phyloP scores from a whole-genome alignment of 345 rosid species.

The Mangifera indica region DNA sequence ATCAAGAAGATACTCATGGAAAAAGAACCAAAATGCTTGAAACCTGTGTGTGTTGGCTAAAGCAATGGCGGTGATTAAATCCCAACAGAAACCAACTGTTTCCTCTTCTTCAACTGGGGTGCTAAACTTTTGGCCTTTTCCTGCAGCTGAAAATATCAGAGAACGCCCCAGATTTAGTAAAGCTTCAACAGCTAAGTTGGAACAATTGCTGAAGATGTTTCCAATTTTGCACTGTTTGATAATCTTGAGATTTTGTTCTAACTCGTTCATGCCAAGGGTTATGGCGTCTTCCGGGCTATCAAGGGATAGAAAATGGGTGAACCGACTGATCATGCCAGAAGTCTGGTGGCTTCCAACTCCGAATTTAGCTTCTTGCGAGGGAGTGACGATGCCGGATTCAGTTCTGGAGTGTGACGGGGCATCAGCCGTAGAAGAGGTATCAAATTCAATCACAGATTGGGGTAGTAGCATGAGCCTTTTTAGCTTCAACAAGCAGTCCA shows the following conservation, averaged over 20 bases:
- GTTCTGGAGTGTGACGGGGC: conserved; percentile 26
- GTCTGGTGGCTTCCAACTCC: conserved; percentile 33
- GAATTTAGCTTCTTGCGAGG: conserved; percentile 42
- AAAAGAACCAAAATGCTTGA: conserved; percentile 62
- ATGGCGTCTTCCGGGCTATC: conserved; percentile 76
- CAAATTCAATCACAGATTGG: conserved; percentile 57
- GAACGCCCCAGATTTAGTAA: conserved; percentile 70
- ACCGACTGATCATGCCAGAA: conserved; percentile 47
- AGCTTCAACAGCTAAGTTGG: conserved; percentile 50
- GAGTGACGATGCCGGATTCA: conserved; percentile 37
- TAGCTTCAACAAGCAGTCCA: conserved; percentile 83
- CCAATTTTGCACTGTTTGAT: conserved; percentile 79
- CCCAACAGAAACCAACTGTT: conserved; percentile 84
- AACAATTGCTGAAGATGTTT: conserved; percentile 64
- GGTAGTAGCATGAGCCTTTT: conserved; percentile 89
- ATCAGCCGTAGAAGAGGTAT: conserved; percentile 29
- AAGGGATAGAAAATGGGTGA: conserved; percentile 72
- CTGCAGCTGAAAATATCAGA: conserved; percentile 83
- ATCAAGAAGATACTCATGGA: conserved; percentile 56
- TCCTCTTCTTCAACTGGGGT: conserved; percentile 91
- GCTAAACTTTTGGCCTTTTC: conserved; percentile 91
- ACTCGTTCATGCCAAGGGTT: conserved; percentile 78
- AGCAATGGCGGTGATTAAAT: conserved; percentile 48
- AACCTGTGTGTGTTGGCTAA: conserved; percentile 57
- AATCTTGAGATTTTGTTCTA: conserved; percentile 80